A percentile compares a stretch with the other conserved stretches of the same genome.
These are phyloP conservation scores for Aspergillus neotritici DNA, from an alignment of 2,329 filamentous ascomycete species.

Conservation along the genomic window DNA sequence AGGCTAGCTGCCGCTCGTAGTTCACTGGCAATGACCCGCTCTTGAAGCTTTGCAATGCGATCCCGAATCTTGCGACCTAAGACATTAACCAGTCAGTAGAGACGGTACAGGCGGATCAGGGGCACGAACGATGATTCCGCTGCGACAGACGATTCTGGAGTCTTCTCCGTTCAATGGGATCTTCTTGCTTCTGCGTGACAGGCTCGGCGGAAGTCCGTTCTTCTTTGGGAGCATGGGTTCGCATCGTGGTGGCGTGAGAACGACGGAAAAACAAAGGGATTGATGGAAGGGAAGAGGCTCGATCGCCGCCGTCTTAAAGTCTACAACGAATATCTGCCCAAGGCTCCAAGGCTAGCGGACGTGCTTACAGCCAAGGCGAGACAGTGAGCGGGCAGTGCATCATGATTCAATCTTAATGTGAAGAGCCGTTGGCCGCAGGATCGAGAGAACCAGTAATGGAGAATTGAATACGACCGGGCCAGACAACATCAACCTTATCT, in stretches of 20 bases:
- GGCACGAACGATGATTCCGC: conserved; percentile 26
- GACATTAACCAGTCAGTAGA: background rate
- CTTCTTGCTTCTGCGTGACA: conserved; percentile 22
- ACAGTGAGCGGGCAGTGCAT: too few species aligned
- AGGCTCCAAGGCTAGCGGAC: too few species aligned
- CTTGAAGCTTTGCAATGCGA: conserved; percentile 31
- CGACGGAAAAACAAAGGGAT: too few species aligned
- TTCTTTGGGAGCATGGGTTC: conserved; percentile 7
- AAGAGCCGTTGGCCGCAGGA: too few species aligned
- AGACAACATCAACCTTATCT: too few species aligned
- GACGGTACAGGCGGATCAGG: too few species aligned
- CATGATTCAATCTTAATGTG: too few species aligned
- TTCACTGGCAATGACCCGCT: conserved; percentile 31
- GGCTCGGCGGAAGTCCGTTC: conserved; percentile 8
- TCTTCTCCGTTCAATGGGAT: conserved; percentile 26
- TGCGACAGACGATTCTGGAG: conserved; percentile 31
- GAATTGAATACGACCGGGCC: too few species aligned
- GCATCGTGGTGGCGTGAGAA: background rate
- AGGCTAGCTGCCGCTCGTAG: conserved; percentile 25
- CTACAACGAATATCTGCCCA: too few species aligned
- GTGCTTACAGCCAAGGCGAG: too few species aligned
- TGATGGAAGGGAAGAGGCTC: background rate
- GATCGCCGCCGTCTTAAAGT: background rate
- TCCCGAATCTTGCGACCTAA: conserved; percentile 31
- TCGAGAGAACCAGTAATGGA: too few species aligned